Evolutionary conservation across 2,329 filamentous ascomycete species (phyloP).

Genomic region (Alternaria metachromatica): DNA sequence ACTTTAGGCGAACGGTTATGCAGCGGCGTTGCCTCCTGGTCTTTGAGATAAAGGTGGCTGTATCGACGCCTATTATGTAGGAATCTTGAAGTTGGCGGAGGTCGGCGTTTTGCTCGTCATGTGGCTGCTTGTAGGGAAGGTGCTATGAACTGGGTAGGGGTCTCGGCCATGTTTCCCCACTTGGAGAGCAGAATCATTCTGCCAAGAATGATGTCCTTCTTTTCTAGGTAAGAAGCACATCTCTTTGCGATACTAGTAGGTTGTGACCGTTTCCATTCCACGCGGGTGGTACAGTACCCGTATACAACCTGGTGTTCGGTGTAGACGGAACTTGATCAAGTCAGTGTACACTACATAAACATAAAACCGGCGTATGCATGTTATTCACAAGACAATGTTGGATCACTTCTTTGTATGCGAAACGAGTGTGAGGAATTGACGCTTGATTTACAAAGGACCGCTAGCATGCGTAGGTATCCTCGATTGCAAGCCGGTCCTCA

Average conservation of each 20-base stretch:
- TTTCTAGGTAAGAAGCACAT: constrained; percentile 30
- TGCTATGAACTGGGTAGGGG: constrained; percentile 25
- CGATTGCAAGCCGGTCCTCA: constrained; percentile 53
- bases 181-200: constrained; percentile 19
- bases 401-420: not conserved
- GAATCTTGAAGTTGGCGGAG: constrained; percentile 30
- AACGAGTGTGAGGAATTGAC: constrained; percentile 44
- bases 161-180: constrained; percentile 27
- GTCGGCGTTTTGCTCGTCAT: constrained; percentile 40
- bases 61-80: constrained; percentile 14
- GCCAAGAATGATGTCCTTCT: constrained; percentile 40
- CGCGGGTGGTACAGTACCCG: not conserved
- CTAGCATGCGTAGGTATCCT: constrained; percentile 56
- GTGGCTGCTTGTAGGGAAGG: constrained; percentile 19
- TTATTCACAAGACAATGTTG: not conserved
- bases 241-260: constrained; percentile 20
- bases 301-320: not conserved
- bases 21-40: not conserved
- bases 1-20: not conserved
- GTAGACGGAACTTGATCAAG: not conserved
- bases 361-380: not conserved
- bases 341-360: not conserved
- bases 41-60: not conserved
- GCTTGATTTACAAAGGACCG: constrained; percentile 50
- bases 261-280: not conserved